Evolutionary conservation across 1,284 basidiomycete species (phyloP), one percentile per base, ranked within the genome.

Genomic region (Microbotryum violaceum): DNA sequence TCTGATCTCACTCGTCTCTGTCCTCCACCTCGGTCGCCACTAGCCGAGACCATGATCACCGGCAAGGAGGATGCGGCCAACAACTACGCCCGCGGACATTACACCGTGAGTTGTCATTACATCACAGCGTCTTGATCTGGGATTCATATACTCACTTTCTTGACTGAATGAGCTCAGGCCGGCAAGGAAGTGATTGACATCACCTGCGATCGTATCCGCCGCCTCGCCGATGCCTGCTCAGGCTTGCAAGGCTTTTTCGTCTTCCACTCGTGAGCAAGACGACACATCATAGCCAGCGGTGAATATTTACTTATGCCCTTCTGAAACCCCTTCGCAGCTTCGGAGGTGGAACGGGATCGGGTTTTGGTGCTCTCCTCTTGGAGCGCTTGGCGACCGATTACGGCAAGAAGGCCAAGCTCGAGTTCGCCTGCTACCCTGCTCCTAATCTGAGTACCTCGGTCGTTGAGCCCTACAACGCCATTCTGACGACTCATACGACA

Each of bases 31-130:
- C 12, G 12, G 14, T 42, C 18, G 37, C 12, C 9, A 8, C 9
- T 42, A 42, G 37, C 96, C 14, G 96, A 98, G 82, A 96, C 92
- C 66, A 86, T 98, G 82, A 89, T 99, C 77, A 91, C 88, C 63
- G 96, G 96, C 72, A 98, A 98, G 82, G 96, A 99, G 82, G 96
- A 98, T 75, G 94, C 93, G 60, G 94, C 94, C 69, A 99, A 97
- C 83, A 99, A 99, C 78, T 98, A 97, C 80, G 92, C 92, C 66
- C 91, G 92, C 78, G 93, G 75, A 58, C 76, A 77, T 72, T 97
- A 98, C 81, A 98, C 94, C 63, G 84, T 97, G 78, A 85, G 88
- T 72, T 89, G 91, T 69, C 67, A 58, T 68, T 72, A 10, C 31
- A 31, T 31, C 9, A 31, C 8, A 31, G 8, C 7, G 31, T 31